These are phyloP conservation scores for Arctium minus DNA, from an alignment of 129 eudicot species.

Conservation along the genomic window DNA sequence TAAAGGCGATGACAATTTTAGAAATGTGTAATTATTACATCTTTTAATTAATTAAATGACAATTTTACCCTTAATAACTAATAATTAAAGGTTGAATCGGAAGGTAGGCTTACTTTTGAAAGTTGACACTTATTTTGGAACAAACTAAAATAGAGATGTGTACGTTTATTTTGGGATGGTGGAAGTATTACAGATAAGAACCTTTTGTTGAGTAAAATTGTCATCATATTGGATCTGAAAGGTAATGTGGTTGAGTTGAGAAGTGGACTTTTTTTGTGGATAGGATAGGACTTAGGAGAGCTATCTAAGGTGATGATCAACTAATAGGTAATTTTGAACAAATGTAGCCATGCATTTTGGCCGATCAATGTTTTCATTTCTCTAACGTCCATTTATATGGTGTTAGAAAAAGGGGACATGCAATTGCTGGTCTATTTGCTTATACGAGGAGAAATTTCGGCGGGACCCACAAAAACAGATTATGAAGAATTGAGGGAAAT, in stretches of 20 bases:
- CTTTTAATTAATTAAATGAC: no score
- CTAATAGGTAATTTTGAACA: background rate
- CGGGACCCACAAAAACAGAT: background rate
- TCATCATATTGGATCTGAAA: background rate
- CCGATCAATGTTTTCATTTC: background rate
- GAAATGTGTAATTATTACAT: no score
- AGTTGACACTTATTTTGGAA: no score
- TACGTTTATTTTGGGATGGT: no score
- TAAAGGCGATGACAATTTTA: no score
- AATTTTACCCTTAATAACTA: no score
- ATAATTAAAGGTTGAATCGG: no score
- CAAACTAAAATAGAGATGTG: no score
- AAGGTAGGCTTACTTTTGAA: no score
- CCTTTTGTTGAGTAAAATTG: background rate
- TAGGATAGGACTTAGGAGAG: background rate
- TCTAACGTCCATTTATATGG: background rate
- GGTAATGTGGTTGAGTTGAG: background rate
- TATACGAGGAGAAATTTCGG: slow-evolving; percentile 1
- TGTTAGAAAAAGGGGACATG: slow-evolving; percentile 6
- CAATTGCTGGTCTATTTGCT: background rate
- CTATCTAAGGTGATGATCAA: background rate
- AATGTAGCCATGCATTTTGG: background rate
- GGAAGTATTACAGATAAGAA: background rate
- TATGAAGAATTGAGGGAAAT: background rate
- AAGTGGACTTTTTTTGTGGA: background rate